These are phyloP conservation scores for Podaxis sp. DNA, from an alignment of 768 basidiomycete genomes.

Conservation along the genomic window DNA sequence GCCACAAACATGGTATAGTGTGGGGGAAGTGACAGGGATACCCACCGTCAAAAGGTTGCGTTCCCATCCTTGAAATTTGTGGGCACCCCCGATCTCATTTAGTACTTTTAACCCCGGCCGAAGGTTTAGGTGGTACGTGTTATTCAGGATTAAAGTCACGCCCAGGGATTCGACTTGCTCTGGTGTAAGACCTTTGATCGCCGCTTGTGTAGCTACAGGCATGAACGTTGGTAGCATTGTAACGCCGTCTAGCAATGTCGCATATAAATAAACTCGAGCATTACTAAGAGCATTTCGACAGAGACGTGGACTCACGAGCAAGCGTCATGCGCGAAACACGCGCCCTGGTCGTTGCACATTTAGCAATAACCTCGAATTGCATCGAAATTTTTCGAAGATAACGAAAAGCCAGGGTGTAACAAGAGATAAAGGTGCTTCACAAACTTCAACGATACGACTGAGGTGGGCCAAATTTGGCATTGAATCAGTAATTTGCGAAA, in stretches of 20 bases:
- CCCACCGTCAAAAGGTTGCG: conserved; percentile 80
- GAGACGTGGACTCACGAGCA: conserved; percentile 53
- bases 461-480: conserved; percentile 7
- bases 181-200: conserved; percentile 87
- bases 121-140: conserved; percentile 89
- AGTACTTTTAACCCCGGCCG: conserved; percentile 78
- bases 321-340: conserved; percentile 85
- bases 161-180: conserved; percentile 83
- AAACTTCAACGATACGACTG: neutral
- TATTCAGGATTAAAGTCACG: conserved; percentile 82
- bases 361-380: conserved; percentile 82
- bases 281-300: neutral
- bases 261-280: neutral
- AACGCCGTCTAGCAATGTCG: conserved; percentile 55
- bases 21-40: conserved; percentile 8
- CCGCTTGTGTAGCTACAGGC: conserved; percentile 92
- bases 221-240: conserved; percentile 90
- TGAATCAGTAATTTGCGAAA: neutral
- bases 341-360: conserved; percentile 79
- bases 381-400: conserved; percentile 39
- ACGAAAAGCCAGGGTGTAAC: conserved; percentile 20
- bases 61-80: conserved; percentile 87
- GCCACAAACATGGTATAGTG: neutral
- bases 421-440: neutral
- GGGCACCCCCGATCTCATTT: conserved; percentile 79